These are phyloP conservation scores for Hirschioporus abietinus DNA, from an alignment of 768 basidiomycete genomes.

Conservation along the genomic window DNA sequence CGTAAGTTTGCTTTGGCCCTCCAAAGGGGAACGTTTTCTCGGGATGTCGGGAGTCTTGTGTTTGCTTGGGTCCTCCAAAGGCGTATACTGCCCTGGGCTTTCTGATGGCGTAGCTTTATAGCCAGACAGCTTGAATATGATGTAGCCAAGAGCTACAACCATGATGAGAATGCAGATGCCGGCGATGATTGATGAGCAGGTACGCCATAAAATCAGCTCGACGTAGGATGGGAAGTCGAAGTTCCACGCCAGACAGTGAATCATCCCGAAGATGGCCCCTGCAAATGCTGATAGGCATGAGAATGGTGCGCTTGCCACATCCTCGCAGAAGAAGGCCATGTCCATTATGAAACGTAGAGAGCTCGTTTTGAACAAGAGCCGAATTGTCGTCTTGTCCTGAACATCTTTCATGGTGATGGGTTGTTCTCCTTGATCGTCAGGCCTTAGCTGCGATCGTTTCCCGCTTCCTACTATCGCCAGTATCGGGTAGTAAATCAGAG, in stretches of 20 bases:
- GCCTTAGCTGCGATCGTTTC: too few relatives aligned
- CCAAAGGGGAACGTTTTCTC: too few relatives aligned
- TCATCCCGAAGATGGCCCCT: constrained; percentile 17
- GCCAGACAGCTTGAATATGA: too few relatives aligned
- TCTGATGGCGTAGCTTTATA: too few relatives aligned
- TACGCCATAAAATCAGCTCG: constrained; percentile 22
- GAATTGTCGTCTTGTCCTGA: neutral
- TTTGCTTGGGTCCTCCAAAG: too few relatives aligned
- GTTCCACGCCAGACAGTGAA: constrained; percentile 26
- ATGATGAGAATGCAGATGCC: neutral
- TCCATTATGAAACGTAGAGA: neutral
- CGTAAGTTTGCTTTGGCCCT: too few relatives aligned
- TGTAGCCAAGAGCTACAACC: neutral
- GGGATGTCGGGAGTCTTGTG: too few relatives aligned
- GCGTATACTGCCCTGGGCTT: too few relatives aligned
- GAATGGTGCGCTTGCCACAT: neutral
- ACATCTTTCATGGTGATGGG: too few relatives aligned
- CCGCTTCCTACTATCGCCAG: neutral
- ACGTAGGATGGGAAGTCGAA: constrained; percentile 20
- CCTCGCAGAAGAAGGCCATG: neutral
- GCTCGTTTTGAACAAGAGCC: neutral
- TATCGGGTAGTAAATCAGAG: neutral
- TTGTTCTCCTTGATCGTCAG: too few relatives aligned
- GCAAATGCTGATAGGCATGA: neutral
- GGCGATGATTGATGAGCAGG: constrained; percentile 16